Conservation (phyloP, 2,329 filamentous ascomycete species). For the Herpotrichia juniperi region DNA sequence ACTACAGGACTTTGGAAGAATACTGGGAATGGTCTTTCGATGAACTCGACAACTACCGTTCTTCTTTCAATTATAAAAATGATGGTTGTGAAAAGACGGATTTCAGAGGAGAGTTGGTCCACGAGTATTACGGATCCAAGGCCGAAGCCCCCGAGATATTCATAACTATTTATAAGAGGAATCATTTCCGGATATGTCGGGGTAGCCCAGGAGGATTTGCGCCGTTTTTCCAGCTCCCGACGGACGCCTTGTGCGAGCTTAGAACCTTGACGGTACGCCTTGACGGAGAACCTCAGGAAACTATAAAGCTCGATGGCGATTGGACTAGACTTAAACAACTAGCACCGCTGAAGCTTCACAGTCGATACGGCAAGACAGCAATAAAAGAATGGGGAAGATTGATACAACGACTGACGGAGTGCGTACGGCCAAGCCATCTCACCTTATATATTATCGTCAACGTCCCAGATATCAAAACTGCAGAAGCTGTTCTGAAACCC, state of each 20-base stretch:
- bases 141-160: background rate
- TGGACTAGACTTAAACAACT: conserved; percentile 6
- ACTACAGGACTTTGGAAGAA: conserved; percentile 7
- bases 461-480: conserved; percentile 1
- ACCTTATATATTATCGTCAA: conserved; percentile 9
- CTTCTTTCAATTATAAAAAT: background rate
- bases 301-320: background rate
- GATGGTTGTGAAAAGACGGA: no score
- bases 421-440: conserved; percentile 2
- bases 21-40: conserved; percentile 3
- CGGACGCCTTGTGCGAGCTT: background rate
- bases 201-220: conserved; percentile 8
- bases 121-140: no score
- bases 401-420: conserved; percentile 1
- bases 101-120: no score
- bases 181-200: conserved; percentile 6
- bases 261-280: conserved; percentile 9
- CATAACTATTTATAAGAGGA: no score
- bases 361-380: conserved; percentile 4
- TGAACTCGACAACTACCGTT: background rate
- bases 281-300: conserved; percentile 6
- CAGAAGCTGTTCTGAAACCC: conserved; percentile 6
- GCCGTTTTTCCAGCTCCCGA: conserved; percentile 3
- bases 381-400: conserved; percentile 2
- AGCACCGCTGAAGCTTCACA: conserved; percentile 3